Evolutionary conservation across 805 yeast species (phyloP).

Genomic region (Cyberlindnera veronae): DNA sequence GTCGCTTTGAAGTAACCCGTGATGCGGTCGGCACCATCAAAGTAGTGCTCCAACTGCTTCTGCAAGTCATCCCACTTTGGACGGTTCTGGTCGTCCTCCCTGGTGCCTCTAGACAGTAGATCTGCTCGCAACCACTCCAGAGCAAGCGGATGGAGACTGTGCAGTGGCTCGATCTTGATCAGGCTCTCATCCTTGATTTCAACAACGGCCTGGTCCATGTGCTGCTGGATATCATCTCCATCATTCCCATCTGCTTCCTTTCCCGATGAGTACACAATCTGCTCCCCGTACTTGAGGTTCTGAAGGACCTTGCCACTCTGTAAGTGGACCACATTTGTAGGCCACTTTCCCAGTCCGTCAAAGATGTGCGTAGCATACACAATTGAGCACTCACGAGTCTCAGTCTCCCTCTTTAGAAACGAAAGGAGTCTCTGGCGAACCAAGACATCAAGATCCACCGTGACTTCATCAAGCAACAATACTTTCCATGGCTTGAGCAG

Average conservation of each 20-base stretch:
- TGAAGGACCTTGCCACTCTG: slow-evolving; percentile 56
- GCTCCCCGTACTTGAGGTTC: slow-evolving; percentile 31
- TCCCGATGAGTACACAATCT: slow-evolving; percentile 29
- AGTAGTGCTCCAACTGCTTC: slow-evolving; percentile 35
- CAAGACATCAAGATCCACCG: slow-evolving; percentile 92
- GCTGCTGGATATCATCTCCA: slow-evolving; percentile 25
- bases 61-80: slow-evolving; percentile 56
- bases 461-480: slow-evolving; percentile 89
- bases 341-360: slow-evolving; percentile 92
- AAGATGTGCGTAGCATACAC: slow-evolving; percentile 95
- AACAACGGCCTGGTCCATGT: slow-evolving; percentile 16
- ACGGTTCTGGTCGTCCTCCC: slow-evolving; percentile 46
- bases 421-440: slow-evolving; percentile 73
- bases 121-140: slow-evolving; percentile 61
- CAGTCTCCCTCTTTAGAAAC: slow-evolving; percentile 74
- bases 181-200: slow-evolving; percentile 22
- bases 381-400: slow-evolving; percentile 64
- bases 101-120: slow-evolving; percentile 38
- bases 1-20: slow-evolving; percentile 51
- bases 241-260: slow-evolving; percentile 6
- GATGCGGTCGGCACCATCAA: slow-evolving; percentile 43
- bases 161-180: slow-evolving; percentile 38
- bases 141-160: slow-evolving; percentile 71
- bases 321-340: slow-evolving; percentile 77
- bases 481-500: slow-evolving; percentile 86